Evolutionary conservation across 805 yeast genomes (phyloP), one percentile per base, ranked within the genome.

Genomic region (Zygotorulaspora sp.): DNA sequence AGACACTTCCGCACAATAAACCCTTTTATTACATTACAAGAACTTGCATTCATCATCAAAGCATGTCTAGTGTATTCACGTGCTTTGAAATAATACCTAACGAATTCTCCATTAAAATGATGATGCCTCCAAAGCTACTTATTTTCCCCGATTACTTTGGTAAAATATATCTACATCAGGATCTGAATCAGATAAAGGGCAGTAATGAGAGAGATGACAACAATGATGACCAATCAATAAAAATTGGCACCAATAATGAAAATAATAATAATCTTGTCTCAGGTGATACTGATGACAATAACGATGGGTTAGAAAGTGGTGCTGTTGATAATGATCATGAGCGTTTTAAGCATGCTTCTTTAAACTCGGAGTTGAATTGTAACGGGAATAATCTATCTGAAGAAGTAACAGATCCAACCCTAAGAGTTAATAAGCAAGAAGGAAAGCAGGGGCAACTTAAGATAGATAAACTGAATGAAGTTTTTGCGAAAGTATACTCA

Each of bases 21-120:
- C 43, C 53, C 3, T 44, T 49, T 15, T 51, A 46, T 32, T 48
- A 44, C 30, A 48, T 52, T 17, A 39, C 46, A 17, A 44, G 49
- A 30, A 31, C 51, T 2, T 36, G 44, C 15, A 19, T 52, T 12
- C 44, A 51, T 32, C 44, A 40, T 18, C 41, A 43, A 16, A 47
- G 48, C 18, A 41, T 41, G 45, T 47, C 52, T 10, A 49, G 52
- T 41, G 30, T 51, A 2, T 51, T 49, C 32, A 44, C 50, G 15
- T 49, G 55, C 32, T 47, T 50, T 20, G 43, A 50, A 28, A 24
- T 50, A 11, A 35, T 37, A 15, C 36, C 47, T 2, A 24, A 16
- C 5, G 40, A 44, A 21, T 24, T 38, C 24, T 30, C 47, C 9
- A 32, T 50, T 2, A 41, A 34, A 18, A 15, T 41, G 8, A 24